phyloP scores from a whole-genome alignment of 106 monocot species.

The Platanthera zijinensis region DNA sequence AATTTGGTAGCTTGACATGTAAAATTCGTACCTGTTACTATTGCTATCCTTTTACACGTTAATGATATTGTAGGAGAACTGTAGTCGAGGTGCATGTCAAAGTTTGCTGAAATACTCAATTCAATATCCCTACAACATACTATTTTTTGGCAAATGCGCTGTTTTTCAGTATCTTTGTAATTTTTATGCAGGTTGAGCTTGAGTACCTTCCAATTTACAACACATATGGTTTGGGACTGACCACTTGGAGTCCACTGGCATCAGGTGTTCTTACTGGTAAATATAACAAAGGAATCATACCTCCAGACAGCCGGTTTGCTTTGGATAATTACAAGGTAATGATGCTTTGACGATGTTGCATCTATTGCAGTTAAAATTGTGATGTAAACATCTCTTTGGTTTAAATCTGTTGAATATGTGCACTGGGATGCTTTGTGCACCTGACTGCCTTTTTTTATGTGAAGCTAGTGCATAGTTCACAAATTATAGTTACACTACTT shows the following conservation, averaged over 20 bases:
- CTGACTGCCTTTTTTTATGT: neutral
- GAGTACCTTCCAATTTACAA: conserved; percentile 88
- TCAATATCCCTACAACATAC: neutral
- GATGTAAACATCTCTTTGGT: neutral
- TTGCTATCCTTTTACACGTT: neutral
- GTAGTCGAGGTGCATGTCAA: neutral
- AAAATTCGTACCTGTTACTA: neutral
- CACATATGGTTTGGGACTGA: conserved; percentile 73
- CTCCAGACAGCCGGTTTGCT: conserved; percentile 82
- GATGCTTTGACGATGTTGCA: neutral
- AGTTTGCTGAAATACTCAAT: neutral
- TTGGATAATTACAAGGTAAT: conserved; percentile 81
- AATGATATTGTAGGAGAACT: neutral
- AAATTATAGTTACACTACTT: neutral
- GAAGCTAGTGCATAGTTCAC: neutral
- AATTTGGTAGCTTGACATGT: neutral
- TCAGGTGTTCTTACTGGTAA: conserved; percentile 94
- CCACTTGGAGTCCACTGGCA: conserved; percentile 95
- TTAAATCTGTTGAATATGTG: neutral
- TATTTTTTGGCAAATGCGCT: neutral
- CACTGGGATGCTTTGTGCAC: no score
- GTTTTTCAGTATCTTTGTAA: neutral
- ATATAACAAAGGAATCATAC: conserved; percentile 72
- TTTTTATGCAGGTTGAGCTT: conserved; percentile 65
- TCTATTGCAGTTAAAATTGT: neutral